A percentile compares a stretch with the other conserved stretches of the same genome.
These are phyloP conservation scores for Triticum urartu DNA, from an alignment of 176 grass and related monocot species.

Conservation along the genomic window DNA sequence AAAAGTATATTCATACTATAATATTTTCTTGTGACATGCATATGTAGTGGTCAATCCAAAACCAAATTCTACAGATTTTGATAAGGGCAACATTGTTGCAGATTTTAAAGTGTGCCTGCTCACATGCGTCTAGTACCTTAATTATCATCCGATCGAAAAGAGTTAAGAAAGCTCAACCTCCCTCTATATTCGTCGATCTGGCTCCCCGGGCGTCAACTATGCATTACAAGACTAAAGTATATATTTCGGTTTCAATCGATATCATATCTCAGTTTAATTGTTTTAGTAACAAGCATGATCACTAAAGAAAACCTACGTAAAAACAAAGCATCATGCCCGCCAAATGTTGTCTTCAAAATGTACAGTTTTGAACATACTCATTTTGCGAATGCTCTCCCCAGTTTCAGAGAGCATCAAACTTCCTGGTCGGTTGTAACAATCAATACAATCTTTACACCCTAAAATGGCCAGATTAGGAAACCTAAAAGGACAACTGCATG, in stretches of 20 bases:
- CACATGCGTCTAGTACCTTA: neutral
- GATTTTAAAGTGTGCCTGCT: neutral
- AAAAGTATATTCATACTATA: neutral
- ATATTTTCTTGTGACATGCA: neutral
- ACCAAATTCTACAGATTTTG: neutral
- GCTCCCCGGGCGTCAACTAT: neutral
- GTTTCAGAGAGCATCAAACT: neutral
- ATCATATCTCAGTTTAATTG: neutral
- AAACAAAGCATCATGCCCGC: neutral
- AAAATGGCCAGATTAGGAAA: slow-evolving; percentile 18
- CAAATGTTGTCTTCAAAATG: neutral
- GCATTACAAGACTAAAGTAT: neutral
- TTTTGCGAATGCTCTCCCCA: neutral
- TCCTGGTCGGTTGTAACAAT: slow-evolving; percentile 8
- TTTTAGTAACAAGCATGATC: neutral
- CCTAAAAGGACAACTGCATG: neutral
- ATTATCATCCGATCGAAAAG: neutral
- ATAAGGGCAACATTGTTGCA: neutral
- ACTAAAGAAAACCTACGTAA: neutral
- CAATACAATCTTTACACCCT: slow-evolving; percentile 23
- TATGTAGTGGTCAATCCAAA: no score
- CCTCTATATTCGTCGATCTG: neutral
- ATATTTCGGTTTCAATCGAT: neutral
- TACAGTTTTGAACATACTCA: slow-evolving; percentile 7
- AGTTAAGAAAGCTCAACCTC: neutral